phyloP scores from a whole-genome alignment of 805 yeast genomes.

The Metschnikowia matae region DNA sequence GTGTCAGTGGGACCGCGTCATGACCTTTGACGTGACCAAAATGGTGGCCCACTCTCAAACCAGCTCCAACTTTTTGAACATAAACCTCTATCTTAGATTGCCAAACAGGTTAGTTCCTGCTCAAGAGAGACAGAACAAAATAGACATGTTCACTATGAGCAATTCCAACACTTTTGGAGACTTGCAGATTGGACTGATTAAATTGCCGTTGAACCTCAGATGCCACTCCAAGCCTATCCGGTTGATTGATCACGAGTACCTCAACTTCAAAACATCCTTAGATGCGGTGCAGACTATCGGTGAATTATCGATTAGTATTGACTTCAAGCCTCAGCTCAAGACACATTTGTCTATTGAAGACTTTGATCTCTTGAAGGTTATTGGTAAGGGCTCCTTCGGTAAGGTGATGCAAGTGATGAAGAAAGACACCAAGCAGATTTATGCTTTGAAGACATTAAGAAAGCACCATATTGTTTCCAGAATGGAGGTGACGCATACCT shows the following conservation, averaged over 20 bases:
- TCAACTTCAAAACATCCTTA: slow-evolving; percentile 43
- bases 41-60: slow-evolving; percentile 30
- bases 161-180: slow-evolving; percentile 50
- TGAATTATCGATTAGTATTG: slow-evolving; percentile 58
- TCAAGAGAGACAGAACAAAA: slow-evolving; percentile 26
- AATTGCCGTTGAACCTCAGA: slow-evolving; percentile 54
- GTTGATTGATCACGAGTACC: slow-evolving; percentile 57
- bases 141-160: slow-evolving; percentile 33
- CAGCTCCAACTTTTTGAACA: slow-evolving; percentile 53
- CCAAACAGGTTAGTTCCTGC: slow-evolving; percentile 59
- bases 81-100: slow-evolving; percentile 76
- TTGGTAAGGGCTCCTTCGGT: slow-evolving; percentile 97
- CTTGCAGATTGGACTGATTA: slow-evolving; percentile 69
- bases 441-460: slow-evolving; percentile 90
- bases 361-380: slow-evolving; percentile 88
- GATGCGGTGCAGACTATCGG: slow-evolving; percentile 39
- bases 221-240: slow-evolving; percentile 49
- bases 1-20: slow-evolving; percentile 84
- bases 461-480: slow-evolving; percentile 92
- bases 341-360: slow-evolving; percentile 82
- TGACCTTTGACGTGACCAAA: slow-evolving; percentile 77
- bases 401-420: slow-evolving; percentile 98
- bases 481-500: slow-evolving; percentile 91
- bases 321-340: slow-evolving; percentile 58
- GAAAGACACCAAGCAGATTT: slow-evolving; percentile 90